phyloP scores from a whole-genome alignment of 371 early-diverging fungal genomes.

The Mortierella sp. region DNA sequence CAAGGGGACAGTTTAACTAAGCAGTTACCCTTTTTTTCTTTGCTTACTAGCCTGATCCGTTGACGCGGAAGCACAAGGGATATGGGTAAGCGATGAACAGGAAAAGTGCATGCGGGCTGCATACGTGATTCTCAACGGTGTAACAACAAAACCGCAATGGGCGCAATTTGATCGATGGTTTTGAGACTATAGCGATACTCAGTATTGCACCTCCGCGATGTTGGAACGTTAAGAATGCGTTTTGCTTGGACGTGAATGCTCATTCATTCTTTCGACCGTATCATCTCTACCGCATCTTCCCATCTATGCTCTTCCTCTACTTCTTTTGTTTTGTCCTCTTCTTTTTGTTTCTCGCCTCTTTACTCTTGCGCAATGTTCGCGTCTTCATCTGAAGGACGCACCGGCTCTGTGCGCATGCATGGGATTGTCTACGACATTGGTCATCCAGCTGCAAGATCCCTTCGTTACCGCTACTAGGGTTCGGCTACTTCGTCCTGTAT shows the following conservation, averaged over 20 bases:
- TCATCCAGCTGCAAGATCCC: no score
- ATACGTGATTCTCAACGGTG: no score
- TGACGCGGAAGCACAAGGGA: constrained; percentile 47
- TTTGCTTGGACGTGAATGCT: neutral
- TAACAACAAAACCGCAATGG: no score
- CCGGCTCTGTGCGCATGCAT: neutral
- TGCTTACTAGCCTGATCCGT: constrained; percentile 32
- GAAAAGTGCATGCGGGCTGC: neutral
- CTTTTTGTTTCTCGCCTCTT: constrained; percentile 7
- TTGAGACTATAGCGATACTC: neutral
- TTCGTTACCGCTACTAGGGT: no score
- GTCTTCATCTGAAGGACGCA: neutral
- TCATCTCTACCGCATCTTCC: constrained; percentile 18
- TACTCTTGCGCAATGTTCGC: constrained; percentile 14
- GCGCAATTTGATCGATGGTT: no score
- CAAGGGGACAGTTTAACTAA: neutral
- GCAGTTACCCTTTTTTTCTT: neutral
- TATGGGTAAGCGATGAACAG: constrained; percentile 33
- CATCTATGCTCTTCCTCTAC: constrained; percentile 15
- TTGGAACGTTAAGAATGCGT: no score
- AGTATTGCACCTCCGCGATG: neutral
- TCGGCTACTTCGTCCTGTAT: no score
- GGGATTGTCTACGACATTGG: neutral
- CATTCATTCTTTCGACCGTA: constrained; percentile 32
- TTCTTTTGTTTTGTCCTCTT: constrained; percentile 11